Base-by-base conservation (phyloP, 352 stramenopile genomes). In the Phytophthora podocarpi region DNA sequence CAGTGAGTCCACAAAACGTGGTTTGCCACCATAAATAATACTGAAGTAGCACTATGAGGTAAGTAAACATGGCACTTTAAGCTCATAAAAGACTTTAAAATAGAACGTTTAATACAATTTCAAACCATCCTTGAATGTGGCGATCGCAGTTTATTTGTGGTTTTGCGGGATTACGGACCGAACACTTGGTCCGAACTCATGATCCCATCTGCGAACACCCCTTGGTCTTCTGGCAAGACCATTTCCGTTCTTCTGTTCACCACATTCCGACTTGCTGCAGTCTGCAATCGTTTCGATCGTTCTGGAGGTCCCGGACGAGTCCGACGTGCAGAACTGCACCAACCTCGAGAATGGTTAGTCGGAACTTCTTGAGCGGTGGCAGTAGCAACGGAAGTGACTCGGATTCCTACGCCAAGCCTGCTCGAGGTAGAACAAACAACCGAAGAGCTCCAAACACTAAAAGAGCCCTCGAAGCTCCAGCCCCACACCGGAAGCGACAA, bases 1-100 rank as follows among this genome's bases (percentile, higher is more conserved):
- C 57, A 52, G 49, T 55, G 58, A 61, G 57, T 60, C 48, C 49
- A 50, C 58, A 56, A 63, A 55, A 53, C 9, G 26, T 46, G 53
- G 53, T 5, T 39, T 15, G 5, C 7, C 1, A 4, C 20, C 51
- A 41, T n/a, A 51, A 42, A 40, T 30, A 46, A 23, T 0, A 11
- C 7, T 26, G 28, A 41, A 41, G 27, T 21, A 40, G 18, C 43
- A 30, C 5, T 40, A 40, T 21, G 0, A 0, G 18, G 12, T 15
- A 40, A 30, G 16, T 32, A 40, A 31, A 35, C 42, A 5, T 20
- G 51, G 51, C 13, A 42, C 10, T 5, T n/a, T 4, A 28, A 9
- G 28, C 20, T 18, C 18, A 4, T 30, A 3, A 4, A 48, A 6
- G 0, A 7, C 41, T 34, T 49, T 16, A 26, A 35, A 9, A 16